Base-by-base conservation (phyloP, 352 stramenopile species). In the Pythium brachiatum region DNA sequence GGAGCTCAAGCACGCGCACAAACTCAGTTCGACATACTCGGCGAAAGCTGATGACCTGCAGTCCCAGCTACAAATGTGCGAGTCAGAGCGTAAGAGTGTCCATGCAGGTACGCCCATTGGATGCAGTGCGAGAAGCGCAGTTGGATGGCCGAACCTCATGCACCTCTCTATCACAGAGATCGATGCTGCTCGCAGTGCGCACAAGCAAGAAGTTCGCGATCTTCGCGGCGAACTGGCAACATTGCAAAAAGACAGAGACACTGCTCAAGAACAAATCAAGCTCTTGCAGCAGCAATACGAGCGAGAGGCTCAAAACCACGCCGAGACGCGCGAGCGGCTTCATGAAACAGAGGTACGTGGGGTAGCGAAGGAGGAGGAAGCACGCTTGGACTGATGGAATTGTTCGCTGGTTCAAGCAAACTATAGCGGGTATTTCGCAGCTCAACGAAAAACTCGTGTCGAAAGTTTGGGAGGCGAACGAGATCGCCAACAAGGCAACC, bases 401-500 rank as follows among this genome's bases (percentile, higher is more conserved):
- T n/a, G 3, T 29, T 15, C 21, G 38, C 8, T 53, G 38, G 11
- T 38, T 68, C 21, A 15, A 89, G 83, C 75, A 90, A 80, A 89
- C 79, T 1, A 68, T 89, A 29, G 73, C 71, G 13, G 79, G 76
- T 7, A 74, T 92, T 20, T 84, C 81, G 2, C 79, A 90, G 51
- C 60, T 89, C 18, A 89, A 92, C 34, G 81, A 92, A 32, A 89
- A 89, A 41, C 61, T 92, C 16, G 78, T 90, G 2, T 60, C 62
- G 3, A 86, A 87, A 39, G 69, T 90, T 0, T 84, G 81, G 76
- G 79, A 89, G 54, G 72, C 75, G 20, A 88, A 74, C 2, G 78
- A 87, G 46, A 62, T 74, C 47, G 72, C 68, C 6, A 89, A 83
- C 44, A 66, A 83, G 59, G 71, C 70, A 3, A 77, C 68, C 8